Conservation (phyloP, 2,329 filamentous ascomycete genomes). For the Xylariales sp. region DNA sequence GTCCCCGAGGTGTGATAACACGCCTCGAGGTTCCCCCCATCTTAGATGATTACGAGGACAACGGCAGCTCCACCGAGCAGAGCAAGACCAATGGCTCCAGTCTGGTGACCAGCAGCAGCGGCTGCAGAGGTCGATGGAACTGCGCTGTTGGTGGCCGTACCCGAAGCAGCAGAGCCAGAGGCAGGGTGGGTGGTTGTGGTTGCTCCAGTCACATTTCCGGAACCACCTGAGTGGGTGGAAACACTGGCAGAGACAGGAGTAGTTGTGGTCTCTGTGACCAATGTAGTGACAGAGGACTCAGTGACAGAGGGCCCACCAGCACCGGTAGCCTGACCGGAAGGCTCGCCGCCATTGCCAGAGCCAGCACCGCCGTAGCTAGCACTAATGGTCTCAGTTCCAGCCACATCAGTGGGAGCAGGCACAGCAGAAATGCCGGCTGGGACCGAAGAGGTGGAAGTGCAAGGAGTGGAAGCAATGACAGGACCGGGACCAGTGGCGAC, state of each 20-base stretch:
- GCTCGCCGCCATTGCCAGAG: no score
- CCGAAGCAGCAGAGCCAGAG: not conserved
- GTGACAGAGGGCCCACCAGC: not conserved
- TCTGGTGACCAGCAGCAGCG: not conserved
- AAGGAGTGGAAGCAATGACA: not conserved
- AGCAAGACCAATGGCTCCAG: not conserved
- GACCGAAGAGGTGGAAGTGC: not conserved
- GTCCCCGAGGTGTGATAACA: no score
- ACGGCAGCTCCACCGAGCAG: slow-evolving; percentile 1
- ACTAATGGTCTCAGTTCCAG: no score
- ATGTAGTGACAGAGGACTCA: no score
- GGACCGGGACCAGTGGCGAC: not conserved
- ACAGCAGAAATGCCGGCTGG: no score
- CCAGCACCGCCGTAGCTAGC: not conserved
- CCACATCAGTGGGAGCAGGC: no score
- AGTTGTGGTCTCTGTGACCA: no score
- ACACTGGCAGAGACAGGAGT: not conserved
- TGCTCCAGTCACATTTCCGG: not conserved
- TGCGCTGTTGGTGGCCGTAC: not conserved
- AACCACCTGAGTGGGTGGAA: no score
- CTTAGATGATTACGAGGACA: not conserved
- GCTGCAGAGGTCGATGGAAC: not conserved
- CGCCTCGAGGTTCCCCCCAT: no score
- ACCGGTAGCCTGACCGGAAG: not conserved
- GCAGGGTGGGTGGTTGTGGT: not conserved